Evolutionary conservation across 2,329 filamentous ascomycete genomes (phyloP).

Genomic region (Sordariomycetes sp.): DNA sequence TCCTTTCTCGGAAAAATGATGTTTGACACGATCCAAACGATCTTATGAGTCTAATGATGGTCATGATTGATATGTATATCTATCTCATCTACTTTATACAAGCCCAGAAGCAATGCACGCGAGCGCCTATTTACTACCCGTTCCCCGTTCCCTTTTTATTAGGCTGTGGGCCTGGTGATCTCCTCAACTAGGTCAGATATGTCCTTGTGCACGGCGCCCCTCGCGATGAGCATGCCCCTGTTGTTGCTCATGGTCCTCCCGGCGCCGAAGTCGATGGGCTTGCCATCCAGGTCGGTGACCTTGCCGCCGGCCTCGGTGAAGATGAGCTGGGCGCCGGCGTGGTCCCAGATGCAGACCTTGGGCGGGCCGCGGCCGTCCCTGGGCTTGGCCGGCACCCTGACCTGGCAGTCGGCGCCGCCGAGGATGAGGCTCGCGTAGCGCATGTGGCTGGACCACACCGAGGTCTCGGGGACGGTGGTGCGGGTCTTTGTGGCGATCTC

Average conservation of each 20-base stretch:
- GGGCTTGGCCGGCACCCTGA: slow-evolving; percentile 17
- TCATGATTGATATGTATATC: too few species aligned
- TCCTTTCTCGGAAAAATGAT: too few species aligned
- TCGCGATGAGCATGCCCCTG: slow-evolving; percentile 32
- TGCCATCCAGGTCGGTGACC: slow-evolving; percentile 38
- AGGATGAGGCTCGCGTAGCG: slow-evolving; percentile 26
- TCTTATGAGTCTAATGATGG: too few species aligned
- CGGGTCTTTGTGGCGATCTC: slow-evolving; percentile 18
- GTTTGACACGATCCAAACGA: background rate
- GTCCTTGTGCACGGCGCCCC: slow-evolving; percentile 26
- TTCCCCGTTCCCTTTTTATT: background rate
- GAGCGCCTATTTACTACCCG: background rate
- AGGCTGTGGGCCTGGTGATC: too few species aligned
- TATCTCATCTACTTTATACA: too few species aligned
- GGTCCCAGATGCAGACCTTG: slow-evolving; percentile 36
- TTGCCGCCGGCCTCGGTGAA: slow-evolving; percentile 45
- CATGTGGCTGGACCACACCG: slow-evolving; percentile 29
- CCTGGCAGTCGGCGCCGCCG: slow-evolving; percentile 23
- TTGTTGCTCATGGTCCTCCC: slow-evolving; percentile 23
- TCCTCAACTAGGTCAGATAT: slow-evolving; percentile 21
- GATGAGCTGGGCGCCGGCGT: slow-evolving; percentile 48
- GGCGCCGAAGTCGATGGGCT: slow-evolving; percentile 22
- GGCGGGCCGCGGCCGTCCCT: slow-evolving; percentile 2
- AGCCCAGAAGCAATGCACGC: too few species aligned
- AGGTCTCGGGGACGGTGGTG: slow-evolving; percentile 23